Base-by-base conservation (phyloP, 345 rosid genomes). In the Eucalyptus regnans region DNA sequence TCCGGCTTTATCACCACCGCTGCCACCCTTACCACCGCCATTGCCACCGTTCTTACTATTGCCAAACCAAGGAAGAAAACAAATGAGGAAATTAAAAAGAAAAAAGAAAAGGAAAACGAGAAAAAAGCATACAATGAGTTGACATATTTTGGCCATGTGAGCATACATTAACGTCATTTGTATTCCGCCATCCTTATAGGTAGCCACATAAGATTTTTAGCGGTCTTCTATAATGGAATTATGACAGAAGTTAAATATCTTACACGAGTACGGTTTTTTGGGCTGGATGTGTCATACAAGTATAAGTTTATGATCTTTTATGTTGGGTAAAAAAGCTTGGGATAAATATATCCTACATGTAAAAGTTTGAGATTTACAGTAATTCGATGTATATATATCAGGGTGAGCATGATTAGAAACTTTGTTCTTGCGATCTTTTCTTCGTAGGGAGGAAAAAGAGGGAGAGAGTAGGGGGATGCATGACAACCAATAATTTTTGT, bases 211-310 rank as follows among this genome's bases (percentile, higher is more conserved):
- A 27, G 1, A 29, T 12, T 62, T 62, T 29, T 27, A 27, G 0
- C 0, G 31, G 8, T 12, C 12, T 27, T 12, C 7, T 0, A 1
- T 58, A 25, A 11, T 11, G 16, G 2, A 27, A 25, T 60, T 60
- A 27, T 1, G 16, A 12, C 1, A 4, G 1, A 29, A 2, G 4
- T 6, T 12, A 64, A 64, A 14, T n/a, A 4, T 64, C 0, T 64
- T 7, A 2, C 2, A n/a, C 0, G 10, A 0, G 0, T 64, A 14
- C 0, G 2, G 0, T 2, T 64, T 6, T 64, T n/a, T n/a, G 3
- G 0, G 0, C 0, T 14, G 3, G 1, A 64, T 64, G 1, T n/a
- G 18, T 64, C 0, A 0, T 15, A 15, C 0, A 1, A 16, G 2
- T 64, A 14, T 8, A 64, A n/a, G 5, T 14, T 64, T 64, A 13